A percentile compares a stretch with the other conserved stretches of the same genome.
phyloP scores from a whole-genome alignment of 495 filamentous ascomycete species.

The Penicillium fimorum region DNA sequence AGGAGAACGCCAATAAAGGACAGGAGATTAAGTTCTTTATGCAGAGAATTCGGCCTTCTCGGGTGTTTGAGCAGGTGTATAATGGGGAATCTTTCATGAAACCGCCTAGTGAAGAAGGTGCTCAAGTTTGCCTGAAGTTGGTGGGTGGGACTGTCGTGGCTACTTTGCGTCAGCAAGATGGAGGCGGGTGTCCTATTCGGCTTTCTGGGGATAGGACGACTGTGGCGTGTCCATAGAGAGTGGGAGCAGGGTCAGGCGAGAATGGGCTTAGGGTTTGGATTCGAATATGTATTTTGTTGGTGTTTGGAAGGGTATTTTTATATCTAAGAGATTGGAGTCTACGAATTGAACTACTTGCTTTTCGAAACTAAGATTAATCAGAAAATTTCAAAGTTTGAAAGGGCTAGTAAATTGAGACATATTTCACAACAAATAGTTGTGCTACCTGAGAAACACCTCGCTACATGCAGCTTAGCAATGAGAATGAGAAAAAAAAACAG shows the following conservation, averaged over 20 bases:
- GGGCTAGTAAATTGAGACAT: neutral
- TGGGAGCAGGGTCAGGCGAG: neutral
- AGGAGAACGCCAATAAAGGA: neutral
- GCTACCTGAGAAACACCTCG: constrained; percentile 17
- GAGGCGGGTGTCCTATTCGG: neutral
- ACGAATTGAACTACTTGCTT: neutral
- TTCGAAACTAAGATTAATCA: neutral
- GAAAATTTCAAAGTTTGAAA: neutral
- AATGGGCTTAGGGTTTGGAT: neutral
- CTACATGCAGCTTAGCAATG: constrained; percentile 21
- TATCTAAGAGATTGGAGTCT: neutral
- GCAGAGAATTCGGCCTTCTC: neutral
- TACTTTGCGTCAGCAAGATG: neutral
- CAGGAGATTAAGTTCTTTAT: neutral
- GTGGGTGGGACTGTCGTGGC: neutral
- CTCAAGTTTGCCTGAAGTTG: neutral
- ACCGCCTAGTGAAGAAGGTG: neutral
- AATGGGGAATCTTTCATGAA: neutral
- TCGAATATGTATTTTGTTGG: neutral
- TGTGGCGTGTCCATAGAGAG: neutral
- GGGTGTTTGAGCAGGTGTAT: neutral
- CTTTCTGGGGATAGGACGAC: neutral
- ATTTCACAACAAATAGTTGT: neutral
- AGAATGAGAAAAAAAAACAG: neutral
- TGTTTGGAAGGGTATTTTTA: neutral